Base-by-base conservation (phyloP, 805 yeast species). In the Candida gorgasii region DNA sequence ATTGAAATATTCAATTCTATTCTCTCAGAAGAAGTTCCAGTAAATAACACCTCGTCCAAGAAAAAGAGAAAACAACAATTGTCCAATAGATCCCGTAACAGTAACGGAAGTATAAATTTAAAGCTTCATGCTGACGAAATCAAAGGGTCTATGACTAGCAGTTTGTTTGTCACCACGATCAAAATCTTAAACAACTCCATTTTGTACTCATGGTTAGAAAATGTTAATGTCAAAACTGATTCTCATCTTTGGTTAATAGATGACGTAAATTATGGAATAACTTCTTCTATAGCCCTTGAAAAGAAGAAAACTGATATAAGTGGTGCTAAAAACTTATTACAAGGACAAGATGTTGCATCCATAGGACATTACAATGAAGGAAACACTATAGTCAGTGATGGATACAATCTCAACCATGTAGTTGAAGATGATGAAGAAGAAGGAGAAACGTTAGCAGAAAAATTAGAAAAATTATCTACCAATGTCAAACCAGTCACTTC, bases 1-100 rank as follows among this genome's bases (percentile, higher is more conserved):
- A 68, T 86, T 6, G 96, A 89, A 58, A 55, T 87, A 1, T 90
- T 89, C 65, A 70, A 72, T 40, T 72, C 81, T 51, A 84, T 89
- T 4, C 67, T 69, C 28, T 34, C 49, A 68, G 49, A 52, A 44
- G 65, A 59, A n/a, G 40, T 45, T 2, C 49, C 52, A 19, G 42
- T 47, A 4, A 45, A 43, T 9, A 41, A 42, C 8, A 30, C 47
- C 3, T 36, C 39, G 9, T 53, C 62, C 26, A 69, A 75, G 60
- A 67, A 64, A 49, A 63, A 61, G 43, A 65, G 75, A 67, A 72
- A 75, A 68, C 72, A 72, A 47, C 73, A 51, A 52, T 66, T 56
- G 48, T 47, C 49, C 12, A 77, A 67, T 8, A 66, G 65, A 50
- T 81, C 90, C 2, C 75, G 76, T 43, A 74, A 77, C 48, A 60